These are phyloP conservation scores for Teunomyces funiuensis DNA, from an alignment of 805 yeast species.

Conservation along the genomic window DNA sequence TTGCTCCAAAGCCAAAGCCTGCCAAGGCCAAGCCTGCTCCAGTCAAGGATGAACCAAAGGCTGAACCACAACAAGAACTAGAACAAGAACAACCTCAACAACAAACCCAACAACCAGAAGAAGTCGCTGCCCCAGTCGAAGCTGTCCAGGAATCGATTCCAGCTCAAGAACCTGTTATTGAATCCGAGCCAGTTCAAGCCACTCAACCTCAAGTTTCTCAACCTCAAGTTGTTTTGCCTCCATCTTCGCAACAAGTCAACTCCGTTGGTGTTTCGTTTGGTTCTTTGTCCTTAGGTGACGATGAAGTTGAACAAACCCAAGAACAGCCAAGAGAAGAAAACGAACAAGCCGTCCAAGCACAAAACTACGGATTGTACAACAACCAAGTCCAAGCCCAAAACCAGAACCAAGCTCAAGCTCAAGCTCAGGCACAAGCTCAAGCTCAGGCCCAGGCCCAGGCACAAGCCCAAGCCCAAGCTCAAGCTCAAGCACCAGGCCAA, in stretches of 20 bases:
- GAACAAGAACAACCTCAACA: conserved; percentile 4
- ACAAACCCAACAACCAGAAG: conserved; percentile 13
- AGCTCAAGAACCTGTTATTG: conserved; percentile 17
- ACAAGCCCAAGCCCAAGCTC: conserved; percentile 7
- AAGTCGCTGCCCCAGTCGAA: conserved; percentile 14
- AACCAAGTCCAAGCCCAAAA: conserved; percentile 9
- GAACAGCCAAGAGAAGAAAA: conserved; percentile 10
- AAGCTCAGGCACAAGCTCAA: conserved; percentile 4
- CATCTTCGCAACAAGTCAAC: conserved; percentile 43
- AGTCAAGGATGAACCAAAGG: conserved; percentile 13
- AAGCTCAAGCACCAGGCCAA: conserved; percentile 9
- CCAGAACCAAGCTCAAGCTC: conserved; percentile 6
- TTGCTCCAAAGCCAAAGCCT: conserved; percentile 50
- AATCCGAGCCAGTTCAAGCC: conserved; percentile 14
- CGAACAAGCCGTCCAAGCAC: conserved; percentile 12
- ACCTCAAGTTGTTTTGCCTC: conserved; percentile 53
- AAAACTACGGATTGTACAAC: conserved; percentile 13
- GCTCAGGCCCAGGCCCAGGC: conserved; percentile 8
- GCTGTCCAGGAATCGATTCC: conserved; percentile 7
- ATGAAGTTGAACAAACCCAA: conserved; percentile 29
- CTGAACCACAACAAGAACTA: conserved; percentile 16
- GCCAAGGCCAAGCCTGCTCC: conserved; percentile 17
- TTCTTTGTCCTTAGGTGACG: conserved; percentile 50
- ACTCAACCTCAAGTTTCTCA: conserved; percentile 14
- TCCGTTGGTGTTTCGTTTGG: conserved; percentile 65